Evolutionary conservation across 495 filamentous ascomycete genomes (phyloP), one percentile per base, ranked within the genome.

Genomic region (Hypoxylon cercidicola): DNA sequence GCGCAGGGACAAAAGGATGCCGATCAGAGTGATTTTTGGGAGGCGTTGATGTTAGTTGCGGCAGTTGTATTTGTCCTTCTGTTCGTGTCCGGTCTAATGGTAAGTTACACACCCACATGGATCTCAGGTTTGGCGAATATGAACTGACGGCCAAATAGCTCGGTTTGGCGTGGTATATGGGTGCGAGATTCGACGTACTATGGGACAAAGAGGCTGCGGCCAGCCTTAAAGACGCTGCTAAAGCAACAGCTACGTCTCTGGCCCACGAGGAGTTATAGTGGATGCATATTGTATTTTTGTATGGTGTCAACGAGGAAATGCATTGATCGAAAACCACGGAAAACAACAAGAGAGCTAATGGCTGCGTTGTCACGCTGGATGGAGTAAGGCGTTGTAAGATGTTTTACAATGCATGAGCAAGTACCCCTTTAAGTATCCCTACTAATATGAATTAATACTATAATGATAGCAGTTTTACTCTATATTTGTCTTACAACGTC

Each of bases 141-240:
- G 15, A 35, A 50, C 53, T 73, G 15, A 71, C 58, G 51, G 34
- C 12, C 15, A 19, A 48, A 30, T 62, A 94, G 91, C 69, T 94
- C 52, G 84, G 83, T 28, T 64, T 81, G 19, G 92, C 92, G 10
- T 92, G 82, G 81, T 74, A 83, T 19, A 75, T 90, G 40, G 92
- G 92, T 40, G 85, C 86, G 9, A 75, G 79, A 28, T 85, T 86
- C 68, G 84, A 87, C 71, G 69, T 80, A 19, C 70, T 78, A 0
- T 77, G 81, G 44, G 30, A 67, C n/a, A 72, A 76, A 20, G 60
- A 77, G 8, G 58, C 28, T 19, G 69, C 72, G 37, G 34, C 70
- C 1, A 68, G 62, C 28, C 52, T 79, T 21, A 70, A 60, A 52
- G 59, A 56, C n/a, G 48, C 63, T 16, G 69, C 69, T 21, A 61